These are phyloP conservation scores for Sphagnurus paluster DNA, from an alignment of 1,284 basidiomycete genomes.

Conservation along the genomic window DNA sequence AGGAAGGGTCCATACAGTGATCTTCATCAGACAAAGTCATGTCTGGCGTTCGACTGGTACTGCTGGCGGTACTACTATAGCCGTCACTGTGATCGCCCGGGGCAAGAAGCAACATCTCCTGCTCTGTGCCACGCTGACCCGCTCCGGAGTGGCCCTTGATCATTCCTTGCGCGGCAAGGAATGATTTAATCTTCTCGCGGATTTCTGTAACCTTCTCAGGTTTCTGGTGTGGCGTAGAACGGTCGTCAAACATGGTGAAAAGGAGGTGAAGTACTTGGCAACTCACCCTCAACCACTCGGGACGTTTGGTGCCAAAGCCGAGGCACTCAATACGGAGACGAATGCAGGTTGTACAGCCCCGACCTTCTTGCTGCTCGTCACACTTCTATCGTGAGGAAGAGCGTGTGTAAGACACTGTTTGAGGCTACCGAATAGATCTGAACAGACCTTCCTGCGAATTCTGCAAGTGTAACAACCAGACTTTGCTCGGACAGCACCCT, in stretches of 20 bases:
- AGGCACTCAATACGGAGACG: constrained; percentile 82
- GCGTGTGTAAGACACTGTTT: constrained; percentile 10
- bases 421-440: constrained; percentile 1
- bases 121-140: constrained; percentile 53
- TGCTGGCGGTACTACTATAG: constrained; percentile 53
- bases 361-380: constrained; percentile 65
- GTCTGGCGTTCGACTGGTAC: too few relatives aligned
- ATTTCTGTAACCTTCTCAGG: constrained; percentile 64
- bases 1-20: too few relatives aligned
- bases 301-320: constrained; percentile 80
- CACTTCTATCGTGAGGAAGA: constrained; percentile 60
- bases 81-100: constrained; percentile 46
- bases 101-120: constrained; percentile 56
- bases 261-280: background rate
- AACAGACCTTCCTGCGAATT: constrained; percentile 73
- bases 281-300: constrained; percentile 79
- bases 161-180: constrained; percentile 78
- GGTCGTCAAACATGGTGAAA: constrained; percentile 1
- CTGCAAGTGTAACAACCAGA: constrained; percentile 84
- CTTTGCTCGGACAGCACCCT: constrained; percentile 78
- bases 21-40: constrained; percentile 41
- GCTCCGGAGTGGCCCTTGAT: constrained; percentile 80
- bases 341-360: constrained; percentile 74
- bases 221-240: constrained; percentile 46
- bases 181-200: constrained; percentile 74